Conservation (phyloP, 345 rosid species). For the Raphanus sativus region DNA sequence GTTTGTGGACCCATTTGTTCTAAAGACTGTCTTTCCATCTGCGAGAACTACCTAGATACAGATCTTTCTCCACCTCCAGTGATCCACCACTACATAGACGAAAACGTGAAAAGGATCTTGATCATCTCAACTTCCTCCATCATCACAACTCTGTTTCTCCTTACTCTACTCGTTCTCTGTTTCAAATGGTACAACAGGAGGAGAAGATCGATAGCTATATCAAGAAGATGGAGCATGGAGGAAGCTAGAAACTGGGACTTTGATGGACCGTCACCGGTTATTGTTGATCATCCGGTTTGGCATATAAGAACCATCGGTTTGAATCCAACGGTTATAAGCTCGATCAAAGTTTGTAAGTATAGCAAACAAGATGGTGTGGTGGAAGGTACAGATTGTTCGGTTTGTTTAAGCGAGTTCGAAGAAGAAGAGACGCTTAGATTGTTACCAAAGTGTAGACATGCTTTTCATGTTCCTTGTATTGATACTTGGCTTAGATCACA, state of each 20-base stretch:
- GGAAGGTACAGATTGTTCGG: slow-evolving; percentile 77
- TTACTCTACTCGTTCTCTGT: slow-evolving; percentile 34
- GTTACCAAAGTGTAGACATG: slow-evolving; percentile 75
- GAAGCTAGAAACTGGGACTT: slow-evolving; percentile 41
- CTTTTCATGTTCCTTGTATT: slow-evolving; percentile 69
- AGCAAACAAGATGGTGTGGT: slow-evolving; percentile 49
- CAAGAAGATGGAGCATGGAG: slow-evolving; percentile 37
- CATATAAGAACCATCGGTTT: slow-evolving; percentile 66
- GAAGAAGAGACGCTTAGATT: slow-evolving; percentile 64
- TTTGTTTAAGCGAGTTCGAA: slow-evolving; percentile 69
- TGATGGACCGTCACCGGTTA: slow-evolving; percentile 41
- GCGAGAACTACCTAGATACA: not conserved
- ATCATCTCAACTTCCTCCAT: slow-evolving; percentile 35
- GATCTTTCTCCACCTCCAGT: slow-evolving; percentile 17
- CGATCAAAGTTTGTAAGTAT: slow-evolving; percentile 55
- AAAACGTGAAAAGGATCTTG: slow-evolving; percentile 24
- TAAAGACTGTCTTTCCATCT: slow-evolving; percentile 29
- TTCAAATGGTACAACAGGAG: slow-evolving; percentile 30
- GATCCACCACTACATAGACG: slow-evolving; percentile 12
- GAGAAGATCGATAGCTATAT: slow-evolving; percentile 18
- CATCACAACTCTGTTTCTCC: slow-evolving; percentile 39
- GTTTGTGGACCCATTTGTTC: slow-evolving; percentile 8
- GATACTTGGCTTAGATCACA: slow-evolving; percentile 80
- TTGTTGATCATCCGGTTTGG: slow-evolving; percentile 67
- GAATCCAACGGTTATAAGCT: slow-evolving; percentile 49